These are phyloP conservation scores for Ogataea kodamae DNA, from an alignment of 805 yeast genomes.

Conservation along the genomic window DNA sequence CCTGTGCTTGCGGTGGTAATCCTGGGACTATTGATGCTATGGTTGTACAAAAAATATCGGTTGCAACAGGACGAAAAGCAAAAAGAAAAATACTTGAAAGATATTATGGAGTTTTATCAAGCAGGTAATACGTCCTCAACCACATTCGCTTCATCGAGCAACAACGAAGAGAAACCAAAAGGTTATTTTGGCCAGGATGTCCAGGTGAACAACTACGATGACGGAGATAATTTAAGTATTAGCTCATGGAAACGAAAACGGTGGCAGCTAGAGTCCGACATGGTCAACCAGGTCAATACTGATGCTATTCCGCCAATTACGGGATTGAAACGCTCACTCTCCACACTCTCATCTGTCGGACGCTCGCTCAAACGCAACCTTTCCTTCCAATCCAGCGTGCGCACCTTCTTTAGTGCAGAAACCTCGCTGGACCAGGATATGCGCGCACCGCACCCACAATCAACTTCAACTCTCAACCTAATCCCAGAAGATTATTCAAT, in stretches of 20 bases:
- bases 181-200: conserved; percentile 24
- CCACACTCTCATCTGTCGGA: conserved; percentile 28
- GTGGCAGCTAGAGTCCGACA: conserved; percentile 37
- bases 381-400: conserved; percentile 31
- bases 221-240: conserved; percentile 45
- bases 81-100: conserved; percentile 29
- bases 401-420: conserved; percentile 26
- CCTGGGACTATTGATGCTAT: conserved; percentile 28
- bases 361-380: conserved; percentile 26
- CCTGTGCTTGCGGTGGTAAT: conserved; percentile 39
- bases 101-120: conserved; percentile 33
- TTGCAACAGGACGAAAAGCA: conserved; percentile 26
- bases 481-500: conserved; percentile 27
- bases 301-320: conserved; percentile 16
- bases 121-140: conserved; percentile 25
- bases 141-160: conserved; percentile 19
- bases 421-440: conserved; percentile 15
- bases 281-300: conserved; percentile 4
- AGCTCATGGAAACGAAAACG: conserved; percentile 52
- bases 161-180: conserved; percentile 3
- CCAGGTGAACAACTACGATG: conserved; percentile 31
- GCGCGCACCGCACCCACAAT: conserved; percentile 9
- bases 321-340: conserved; percentile 26
- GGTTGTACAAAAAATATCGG: conserved; percentile 29
- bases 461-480: conserved; percentile 24